Evolutionary conservation across 2,329 filamentous ascomycete genomes (phyloP).

Genomic region (Seiridium cupressi): DNA sequence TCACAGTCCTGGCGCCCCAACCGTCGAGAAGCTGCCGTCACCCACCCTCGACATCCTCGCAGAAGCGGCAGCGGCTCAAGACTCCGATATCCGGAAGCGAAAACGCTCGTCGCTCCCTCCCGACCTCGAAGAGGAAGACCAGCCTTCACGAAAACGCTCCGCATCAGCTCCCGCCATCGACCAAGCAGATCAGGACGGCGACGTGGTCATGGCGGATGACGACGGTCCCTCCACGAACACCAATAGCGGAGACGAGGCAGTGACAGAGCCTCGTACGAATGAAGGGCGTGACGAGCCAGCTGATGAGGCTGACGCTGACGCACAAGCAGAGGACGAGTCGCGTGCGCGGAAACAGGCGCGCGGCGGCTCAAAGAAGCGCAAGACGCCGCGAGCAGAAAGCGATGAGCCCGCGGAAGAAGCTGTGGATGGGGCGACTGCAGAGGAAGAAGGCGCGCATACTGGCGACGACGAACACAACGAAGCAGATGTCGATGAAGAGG

Average conservation of each 20-base stretch:
- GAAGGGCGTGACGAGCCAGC: slow-evolving; percentile 14
- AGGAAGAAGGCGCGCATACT: slow-evolving; percentile 42
- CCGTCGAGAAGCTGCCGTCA: slow-evolving; percentile 20
- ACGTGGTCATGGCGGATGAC: slow-evolving; percentile 30
- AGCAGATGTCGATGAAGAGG: slow-evolving; percentile 57
- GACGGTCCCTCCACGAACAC: slow-evolving; percentile 27
- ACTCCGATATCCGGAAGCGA: slow-evolving; percentile 31
- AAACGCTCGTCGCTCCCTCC: slow-evolving; percentile 27
- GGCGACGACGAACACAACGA: slow-evolving; percentile 56
- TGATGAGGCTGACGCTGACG: slow-evolving; percentile 18
- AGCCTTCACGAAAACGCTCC: slow-evolving; percentile 23
- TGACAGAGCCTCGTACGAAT: slow-evolving; percentile 13
- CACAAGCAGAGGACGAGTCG: slow-evolving; percentile 19
- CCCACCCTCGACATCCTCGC: slow-evolving; percentile 29
- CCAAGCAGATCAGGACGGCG: slow-evolving; percentile 28
- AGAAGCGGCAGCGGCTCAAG: slow-evolving; percentile 24
- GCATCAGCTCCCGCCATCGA: slow-evolving; percentile 18
- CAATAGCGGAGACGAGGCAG: slow-evolving; percentile 28
- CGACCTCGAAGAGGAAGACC: slow-evolving; percentile 18
- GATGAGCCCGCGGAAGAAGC: slow-evolving; percentile 21
- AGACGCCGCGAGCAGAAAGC: slow-evolving; percentile 10
- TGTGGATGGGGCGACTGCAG: slow-evolving; percentile 27
- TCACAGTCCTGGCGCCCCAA: neutral
- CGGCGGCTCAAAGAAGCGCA: slow-evolving; percentile 32
- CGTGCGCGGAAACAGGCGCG: slow-evolving; percentile 28